Conservation (phyloP, 768 basidiomycete genomes). For the Xerocomus brunneocitrinus region DNA sequence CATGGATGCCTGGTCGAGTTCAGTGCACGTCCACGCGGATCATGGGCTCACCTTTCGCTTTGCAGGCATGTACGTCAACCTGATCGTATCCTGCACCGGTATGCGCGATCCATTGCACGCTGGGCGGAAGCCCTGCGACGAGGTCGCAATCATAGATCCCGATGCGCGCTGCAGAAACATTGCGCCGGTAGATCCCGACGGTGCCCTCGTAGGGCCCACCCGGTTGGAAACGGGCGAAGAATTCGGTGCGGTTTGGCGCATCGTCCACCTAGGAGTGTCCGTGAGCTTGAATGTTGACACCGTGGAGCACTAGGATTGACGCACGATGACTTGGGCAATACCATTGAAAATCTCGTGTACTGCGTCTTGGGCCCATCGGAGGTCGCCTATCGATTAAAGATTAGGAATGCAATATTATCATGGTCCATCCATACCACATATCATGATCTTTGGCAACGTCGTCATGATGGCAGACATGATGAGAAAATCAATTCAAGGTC, state of each 20-base stretch:
- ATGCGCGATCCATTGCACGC: conserved; percentile 79
- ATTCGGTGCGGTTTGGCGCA: conserved; percentile 41
- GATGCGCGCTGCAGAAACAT: conserved; percentile 39
- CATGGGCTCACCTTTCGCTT: conserved; percentile 61
- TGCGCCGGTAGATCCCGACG: conserved; percentile 49
- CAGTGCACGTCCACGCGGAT: too few species aligned
- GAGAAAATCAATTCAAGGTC: neutral
- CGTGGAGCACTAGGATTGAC: conserved; percentile 27
- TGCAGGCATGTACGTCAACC: conserved; percentile 71
- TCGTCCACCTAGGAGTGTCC: conserved; percentile 29
- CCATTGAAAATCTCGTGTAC: conserved; percentile 54
- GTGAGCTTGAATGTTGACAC: neutral
- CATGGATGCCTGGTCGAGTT: too few species aligned
- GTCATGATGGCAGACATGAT: neutral
- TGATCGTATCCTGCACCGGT: conserved; percentile 88
- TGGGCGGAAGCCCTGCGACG: conserved; percentile 54
- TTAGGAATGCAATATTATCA: neutral
- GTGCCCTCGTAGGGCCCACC: conserved; percentile 47
- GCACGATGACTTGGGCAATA: conserved; percentile 72
- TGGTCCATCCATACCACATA: conserved; percentile 22
- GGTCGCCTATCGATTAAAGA: conserved; percentile 40
- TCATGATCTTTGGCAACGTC: conserved; percentile 23
- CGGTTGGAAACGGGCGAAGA: conserved; percentile 39
- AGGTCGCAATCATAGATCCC: conserved; percentile 49
- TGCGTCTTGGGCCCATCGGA: conserved; percentile 78